Conservation (phyloP, 768 basidiomycete genomes). For the Rhodosporidiobolus sp. region DNA sequence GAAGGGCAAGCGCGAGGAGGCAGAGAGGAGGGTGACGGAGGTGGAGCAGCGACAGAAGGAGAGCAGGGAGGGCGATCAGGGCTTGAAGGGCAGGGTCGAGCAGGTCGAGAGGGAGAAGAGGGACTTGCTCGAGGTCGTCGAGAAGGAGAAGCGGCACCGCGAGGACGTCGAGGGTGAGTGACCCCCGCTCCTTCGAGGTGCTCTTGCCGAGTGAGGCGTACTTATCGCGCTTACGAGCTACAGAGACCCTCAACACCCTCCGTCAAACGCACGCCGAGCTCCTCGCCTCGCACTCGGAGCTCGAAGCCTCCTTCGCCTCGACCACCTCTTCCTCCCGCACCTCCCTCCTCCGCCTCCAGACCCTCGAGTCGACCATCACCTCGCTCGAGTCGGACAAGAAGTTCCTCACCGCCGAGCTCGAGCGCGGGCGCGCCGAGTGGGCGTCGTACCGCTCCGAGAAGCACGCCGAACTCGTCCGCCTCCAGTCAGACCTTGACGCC, state of each 20-base stretch:
- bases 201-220: constrained; percentile 40
- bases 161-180: constrained; percentile 68
- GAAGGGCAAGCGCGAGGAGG: neutral
- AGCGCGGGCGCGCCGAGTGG: constrained; percentile 49
- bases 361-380: constrained; percentile 29
- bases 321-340: constrained; percentile 10
- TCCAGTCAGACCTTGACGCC: constrained; percentile 74
- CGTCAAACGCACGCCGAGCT: constrained; percentile 69
- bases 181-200: constrained; percentile 28
- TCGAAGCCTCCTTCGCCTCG: constrained; percentile 31
- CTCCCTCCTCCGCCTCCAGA: constrained; percentile 33
- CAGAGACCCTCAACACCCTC: constrained; percentile 63
- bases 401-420: constrained; percentile 66
- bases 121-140: constrained; percentile 77
- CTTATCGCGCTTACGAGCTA: constrained; percentile 12
- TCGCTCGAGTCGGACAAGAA: constrained; percentile 85
- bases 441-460: constrained; percentile 24
- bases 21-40: neutral
- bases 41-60: neutral
- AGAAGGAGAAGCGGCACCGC: constrained; percentile 73
- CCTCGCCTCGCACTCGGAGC: constrained; percentile 50
- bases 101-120: constrained; percentile 79
- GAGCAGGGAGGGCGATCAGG: constrained; percentile 59
- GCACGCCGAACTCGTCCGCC: constrained; percentile 68
- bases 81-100: constrained; percentile 75